Evolutionary conservation across 1,284 basidiomycete genomes (phyloP).

Genomic region (Cryptococcus maquisensis): DNA sequence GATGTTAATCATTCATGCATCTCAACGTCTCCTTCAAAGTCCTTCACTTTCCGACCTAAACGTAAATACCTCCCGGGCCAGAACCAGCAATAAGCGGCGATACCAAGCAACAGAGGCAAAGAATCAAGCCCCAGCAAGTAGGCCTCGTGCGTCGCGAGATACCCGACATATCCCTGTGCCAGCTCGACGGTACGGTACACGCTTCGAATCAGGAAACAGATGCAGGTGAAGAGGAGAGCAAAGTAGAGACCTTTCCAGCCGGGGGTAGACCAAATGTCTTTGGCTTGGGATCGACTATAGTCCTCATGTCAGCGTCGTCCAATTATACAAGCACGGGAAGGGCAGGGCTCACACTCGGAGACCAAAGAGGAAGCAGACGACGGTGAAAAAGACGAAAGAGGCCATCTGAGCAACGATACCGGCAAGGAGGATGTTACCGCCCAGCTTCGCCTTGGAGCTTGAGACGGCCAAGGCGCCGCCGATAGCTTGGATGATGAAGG

Average conservation of each 20-base stretch:
- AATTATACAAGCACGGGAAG: not conserved
- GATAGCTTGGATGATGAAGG: conserved; percentile 65
- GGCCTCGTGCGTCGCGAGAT: conserved; percentile 59
- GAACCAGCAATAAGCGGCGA: conserved; percentile 43
- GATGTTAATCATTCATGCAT: no score
- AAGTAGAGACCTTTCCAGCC: conserved; percentile 60
- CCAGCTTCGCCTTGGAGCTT: conserved; percentile 18
- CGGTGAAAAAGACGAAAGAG: conserved; percentile 61
- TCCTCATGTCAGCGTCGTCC: not conserved
- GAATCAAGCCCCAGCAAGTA: conserved; percentile 67
- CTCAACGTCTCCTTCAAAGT: no score
- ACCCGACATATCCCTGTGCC: conserved; percentile 58
- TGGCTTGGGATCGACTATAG: conserved; percentile 44
- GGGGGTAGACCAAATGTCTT: conserved; percentile 52
- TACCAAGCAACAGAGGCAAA: conserved; percentile 56
- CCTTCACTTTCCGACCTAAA: not conserved
- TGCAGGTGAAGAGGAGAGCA: conserved; percentile 58
- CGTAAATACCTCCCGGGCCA: conserved; percentile 32
- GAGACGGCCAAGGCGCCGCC: conserved; percentile 56
- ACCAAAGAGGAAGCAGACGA: conserved; percentile 48
- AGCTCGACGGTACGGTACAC: conserved; percentile 63
- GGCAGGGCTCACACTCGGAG: conserved; percentile 50
- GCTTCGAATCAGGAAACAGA: conserved; percentile 64
- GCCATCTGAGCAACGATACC: conserved; percentile 62
- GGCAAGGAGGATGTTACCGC: conserved; percentile 59